Evolutionary conservation across 768 basidiomycete species (phyloP), one percentile per base, ranked within the genome.

Genomic region (Lactarius evosmus): DNA sequence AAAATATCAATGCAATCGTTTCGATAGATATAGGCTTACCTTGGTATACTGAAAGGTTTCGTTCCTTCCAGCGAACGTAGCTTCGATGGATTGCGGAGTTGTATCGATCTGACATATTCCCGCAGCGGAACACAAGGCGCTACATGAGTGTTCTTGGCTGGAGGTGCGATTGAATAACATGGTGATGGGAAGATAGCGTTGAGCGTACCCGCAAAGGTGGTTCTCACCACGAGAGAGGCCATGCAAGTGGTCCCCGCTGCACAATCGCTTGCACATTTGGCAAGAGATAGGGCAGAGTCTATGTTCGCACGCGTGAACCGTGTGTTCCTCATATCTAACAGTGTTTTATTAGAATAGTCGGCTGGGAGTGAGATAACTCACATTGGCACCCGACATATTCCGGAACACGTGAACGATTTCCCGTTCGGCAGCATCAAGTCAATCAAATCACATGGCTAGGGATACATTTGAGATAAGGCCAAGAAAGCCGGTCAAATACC

Each of bases 1-100:
- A 38, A 33, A 6, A 32, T n/a, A 36, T 34, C 22, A 12, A 9
- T 14, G 29, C 19, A 4, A 54, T 36, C n/a, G 12, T 44, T 11
- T 32, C 27, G 16, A 54, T 41, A 16, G 38, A 38, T 5, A 19
- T 7, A 11, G 0, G 65, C 72, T n/a, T 58, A 83, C 86, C 78
- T 87, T 87, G 0, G 86, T 87, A 54, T 84, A 87, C 68, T 84
- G 80, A 66, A 85, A 87, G 0, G 81, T 83, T 66, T 85, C 83
- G 58, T 85, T 82, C 60, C 73, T 75, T 1, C 86, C 85, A 0
- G 80, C 81, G 67, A 86, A 87, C 0, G 84, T 85, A 7, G 84
- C 83, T 67, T 85, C 82, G 30, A 87, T 79, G 0, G 84, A 82
- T 60, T 83, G 82, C 1, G 86, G 86, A 0, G 79, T 76, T 0